Evolutionary conservation across 768 basidiomycete species (phyloP).

Genomic region (Lactarius hatsudake): DNA sequence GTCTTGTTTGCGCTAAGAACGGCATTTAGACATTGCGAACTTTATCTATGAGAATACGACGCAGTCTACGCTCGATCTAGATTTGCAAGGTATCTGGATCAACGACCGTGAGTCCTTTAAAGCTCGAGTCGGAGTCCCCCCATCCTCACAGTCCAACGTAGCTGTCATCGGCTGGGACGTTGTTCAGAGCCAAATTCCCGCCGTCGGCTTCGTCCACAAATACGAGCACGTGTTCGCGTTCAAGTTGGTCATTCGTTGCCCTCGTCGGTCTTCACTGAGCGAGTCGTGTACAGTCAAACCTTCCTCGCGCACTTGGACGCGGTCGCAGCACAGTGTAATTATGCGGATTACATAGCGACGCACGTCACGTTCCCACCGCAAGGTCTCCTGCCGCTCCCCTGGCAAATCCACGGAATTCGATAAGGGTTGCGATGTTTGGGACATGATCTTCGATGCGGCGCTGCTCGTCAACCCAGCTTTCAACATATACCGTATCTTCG

Average conservation of each 20-base stretch:
- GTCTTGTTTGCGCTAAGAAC: background rate
- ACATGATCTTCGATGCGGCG: conserved; percentile 60
- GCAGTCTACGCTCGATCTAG: conserved; percentile 45
- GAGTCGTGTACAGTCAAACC: conserved; percentile 46
- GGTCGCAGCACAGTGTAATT: conserved; percentile 53
- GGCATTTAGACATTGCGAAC: conserved; percentile 62
- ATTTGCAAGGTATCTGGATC: conserved; percentile 71
- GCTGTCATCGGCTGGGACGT: conserved; percentile 61
- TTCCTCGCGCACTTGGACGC: conserved; percentile 59
- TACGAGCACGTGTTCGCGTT: conserved; percentile 68
- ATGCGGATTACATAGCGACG: conserved; percentile 58
- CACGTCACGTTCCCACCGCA: conserved; percentile 66
- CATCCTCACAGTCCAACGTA: conserved; percentile 29
- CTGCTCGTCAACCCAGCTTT: conserved; percentile 70
- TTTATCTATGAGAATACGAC: conserved; percentile 61
- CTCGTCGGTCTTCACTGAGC: background rate
- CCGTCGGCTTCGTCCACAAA: conserved; percentile 72
- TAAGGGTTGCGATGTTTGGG: conserved; percentile 68
- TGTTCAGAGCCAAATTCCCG: conserved; percentile 67
- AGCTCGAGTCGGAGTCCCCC: background rate
- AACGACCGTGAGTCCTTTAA: conserved; percentile 54
- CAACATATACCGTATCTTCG: conserved; percentile 75
- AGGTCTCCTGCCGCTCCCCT: conserved; percentile 61
- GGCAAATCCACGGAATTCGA: conserved; percentile 47
- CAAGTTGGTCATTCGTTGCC: conserved; percentile 46